Evolutionary conservation across 106 monocot genomes (phyloP), one percentile per base, ranked within the genome.

Genomic region (Acorus calamus): DNA sequence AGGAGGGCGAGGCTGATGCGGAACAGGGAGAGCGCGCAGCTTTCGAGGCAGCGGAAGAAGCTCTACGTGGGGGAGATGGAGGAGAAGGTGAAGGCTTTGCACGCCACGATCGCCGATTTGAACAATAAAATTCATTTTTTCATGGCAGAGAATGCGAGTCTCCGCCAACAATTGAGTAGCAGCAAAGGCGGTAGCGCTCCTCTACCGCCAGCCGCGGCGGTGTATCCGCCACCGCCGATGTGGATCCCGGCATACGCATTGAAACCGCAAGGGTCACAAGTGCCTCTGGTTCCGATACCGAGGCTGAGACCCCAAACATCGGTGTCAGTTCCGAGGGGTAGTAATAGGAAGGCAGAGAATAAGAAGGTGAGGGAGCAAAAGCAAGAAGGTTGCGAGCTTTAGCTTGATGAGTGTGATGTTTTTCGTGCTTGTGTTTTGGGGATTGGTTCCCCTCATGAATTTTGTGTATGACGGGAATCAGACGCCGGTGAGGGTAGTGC

Each of bases 261-360:
- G 59, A 69, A 77, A 44, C 84, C 77, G 3, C 76, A 71, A 2
- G 84, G 82, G 11, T 50, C 83, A 6, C 83, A 70, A 3, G 74
- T 83, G 56, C 93, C 88, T 7, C 70, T 89, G 66, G 70, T 94
- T 28, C 89, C 94, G 4, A 89, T 94, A 46, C 89, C 89, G 5
- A 74, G 73, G 55, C 63, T 89, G 75, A 89, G 84, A 74, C 61
- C 78, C 6, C 88, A 86, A 64, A 78, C 73, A 52, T 57, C 81
- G 1, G 66, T 64, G 0, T 62, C 78, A 7, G 76, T 72, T 13
- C 56, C 75, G 2, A 86, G 75, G 69, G 64, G 59, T 0, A 86
- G 66, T 63, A 86, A 79, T 28, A 74, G 55, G 49, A 68, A 68
- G 53, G 5, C 62, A 11, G 62, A 67, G 12, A 59, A 41, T 61